Conservation (phyloP, 2,329 filamentous ascomycete species). For the Ilyonectria destructans region DNA sequence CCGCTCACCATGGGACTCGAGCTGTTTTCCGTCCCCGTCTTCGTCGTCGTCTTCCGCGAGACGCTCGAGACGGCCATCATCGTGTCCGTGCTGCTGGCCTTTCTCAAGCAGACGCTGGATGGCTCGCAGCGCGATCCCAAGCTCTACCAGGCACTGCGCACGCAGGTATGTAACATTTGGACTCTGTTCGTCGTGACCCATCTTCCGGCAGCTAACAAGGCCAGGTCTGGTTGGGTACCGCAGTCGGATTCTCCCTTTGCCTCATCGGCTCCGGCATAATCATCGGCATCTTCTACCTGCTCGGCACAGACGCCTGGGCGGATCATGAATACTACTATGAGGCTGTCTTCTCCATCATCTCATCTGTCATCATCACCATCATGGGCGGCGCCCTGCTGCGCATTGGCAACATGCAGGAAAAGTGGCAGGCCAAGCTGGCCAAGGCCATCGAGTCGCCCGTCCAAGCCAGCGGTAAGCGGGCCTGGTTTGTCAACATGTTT, state of each 20-base stretch:
- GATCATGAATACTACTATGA: constrained; percentile 85
- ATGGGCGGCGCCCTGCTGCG: constrained; percentile 87
- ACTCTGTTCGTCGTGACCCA: not conserved
- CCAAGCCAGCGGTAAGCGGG: constrained; percentile 60
- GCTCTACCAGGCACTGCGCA: constrained; percentile 78
- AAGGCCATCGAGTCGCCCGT: constrained; percentile 74
- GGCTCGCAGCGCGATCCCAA: constrained; percentile 73
- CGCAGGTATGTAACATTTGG: constrained; percentile 71
- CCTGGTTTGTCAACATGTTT: constrained; percentile 73
- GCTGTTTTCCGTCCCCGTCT: constrained; percentile 85
- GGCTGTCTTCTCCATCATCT: constrained; percentile 83
- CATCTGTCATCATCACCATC: constrained; percentile 85
- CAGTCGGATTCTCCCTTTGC: constrained; percentile 66
- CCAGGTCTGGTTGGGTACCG: constrained; percentile 72
- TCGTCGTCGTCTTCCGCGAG: constrained; percentile 94
- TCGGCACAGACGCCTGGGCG: constrained; percentile 80
- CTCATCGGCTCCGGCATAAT: constrained; percentile 76
- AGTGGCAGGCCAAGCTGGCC: constrained; percentile 87
- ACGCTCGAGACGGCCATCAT: constrained; percentile 88
- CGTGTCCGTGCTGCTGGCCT: constrained; percentile 87
- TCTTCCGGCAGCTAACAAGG: constrained; percentile 3
- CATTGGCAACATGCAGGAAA: constrained; percentile 86
- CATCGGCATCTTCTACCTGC: constrained; percentile 80
- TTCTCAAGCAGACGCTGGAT: constrained; percentile 85
- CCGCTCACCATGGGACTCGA: constrained; percentile 70